Evolutionary conservation across 148 eudicot species (phyloP).

Genomic region (Cornus kousa): DNA sequence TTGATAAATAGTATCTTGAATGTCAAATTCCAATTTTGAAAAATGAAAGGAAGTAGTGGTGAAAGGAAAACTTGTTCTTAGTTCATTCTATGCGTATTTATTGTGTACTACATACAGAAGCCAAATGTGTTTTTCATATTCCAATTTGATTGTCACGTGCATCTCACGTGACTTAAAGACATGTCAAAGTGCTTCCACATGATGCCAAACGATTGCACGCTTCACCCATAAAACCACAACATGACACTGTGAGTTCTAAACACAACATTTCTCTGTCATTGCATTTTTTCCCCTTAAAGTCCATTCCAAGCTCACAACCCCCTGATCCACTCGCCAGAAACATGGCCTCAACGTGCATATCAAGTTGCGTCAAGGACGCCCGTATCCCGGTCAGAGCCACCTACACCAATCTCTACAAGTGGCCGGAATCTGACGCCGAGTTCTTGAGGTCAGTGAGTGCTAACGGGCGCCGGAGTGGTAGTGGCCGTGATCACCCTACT

Average conservation of each 20-base stretch:
- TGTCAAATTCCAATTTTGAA: too few relatives aligned
- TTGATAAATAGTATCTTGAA: too few relatives aligned
- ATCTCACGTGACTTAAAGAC: not conserved
- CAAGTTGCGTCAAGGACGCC: conserved; percentile 51
- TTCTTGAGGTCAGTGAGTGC: conserved; percentile 33
- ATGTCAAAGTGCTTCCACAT: not conserved
- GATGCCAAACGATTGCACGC: not conserved
- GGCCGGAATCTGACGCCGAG: conserved; percentile 90
- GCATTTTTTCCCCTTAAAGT: conserved; percentile 2
- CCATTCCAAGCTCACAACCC: not conserved
- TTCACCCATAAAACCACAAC: not conserved
- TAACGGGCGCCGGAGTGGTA: conserved; percentile 4
- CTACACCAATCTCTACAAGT: conserved; percentile 75
- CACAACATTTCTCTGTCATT: not conserved
- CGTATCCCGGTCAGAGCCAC: conserved; percentile 56
- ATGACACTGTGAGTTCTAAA: not conserved
- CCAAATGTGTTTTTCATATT: too few relatives aligned
- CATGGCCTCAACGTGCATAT: conserved; percentile 63
- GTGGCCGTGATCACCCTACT: conserved; percentile 18
- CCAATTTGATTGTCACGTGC: not conserved
- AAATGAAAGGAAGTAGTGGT: too few relatives aligned
- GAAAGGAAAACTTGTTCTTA: too few relatives aligned
- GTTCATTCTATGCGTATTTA: too few relatives aligned
- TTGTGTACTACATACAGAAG: too few relatives aligned
- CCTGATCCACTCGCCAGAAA: not conserved